Conservation (phyloP, 768 basidiomycete species). For the Suillus placidus region DNA sequence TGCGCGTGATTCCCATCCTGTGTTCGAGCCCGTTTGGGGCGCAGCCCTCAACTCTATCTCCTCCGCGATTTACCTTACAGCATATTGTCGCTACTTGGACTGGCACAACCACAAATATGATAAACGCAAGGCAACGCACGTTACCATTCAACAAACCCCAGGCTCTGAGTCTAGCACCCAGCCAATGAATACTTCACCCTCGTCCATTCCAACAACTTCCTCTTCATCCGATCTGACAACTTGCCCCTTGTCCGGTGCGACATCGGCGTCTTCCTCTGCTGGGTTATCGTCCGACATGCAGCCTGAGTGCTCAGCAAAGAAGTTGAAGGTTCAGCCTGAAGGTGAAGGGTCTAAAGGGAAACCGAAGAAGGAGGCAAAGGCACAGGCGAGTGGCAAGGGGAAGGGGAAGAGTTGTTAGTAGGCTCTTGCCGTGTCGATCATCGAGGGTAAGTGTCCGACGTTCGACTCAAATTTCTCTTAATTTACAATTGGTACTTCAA, state of each 20-base stretch:
- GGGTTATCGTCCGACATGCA: neutral
- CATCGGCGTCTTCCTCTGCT: neutral
- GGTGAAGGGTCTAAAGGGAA: neutral
- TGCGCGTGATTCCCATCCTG: no score
- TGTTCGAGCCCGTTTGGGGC: neutral
- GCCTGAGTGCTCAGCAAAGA: neutral
- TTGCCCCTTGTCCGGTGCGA: neutral
- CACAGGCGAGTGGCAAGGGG: neutral
- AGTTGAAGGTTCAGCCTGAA: neutral
- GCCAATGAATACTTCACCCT: neutral
- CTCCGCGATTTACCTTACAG: neutral
- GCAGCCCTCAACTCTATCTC: neutral
- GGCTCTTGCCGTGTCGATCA: neutral
- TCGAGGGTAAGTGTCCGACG: neutral
- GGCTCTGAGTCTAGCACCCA: neutral
- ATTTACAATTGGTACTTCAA: neutral
- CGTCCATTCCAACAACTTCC: neutral
- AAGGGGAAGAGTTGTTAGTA: neutral
- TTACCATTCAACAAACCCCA: neutral
- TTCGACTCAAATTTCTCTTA: neutral
- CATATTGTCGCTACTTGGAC: slow-evolving; percentile 1
- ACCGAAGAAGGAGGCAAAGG: neutral
- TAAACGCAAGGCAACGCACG: neutral
- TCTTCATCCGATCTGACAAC: neutral
- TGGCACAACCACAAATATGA: neutral